phyloP scores from a whole-genome alignment of 805 yeast genomes.

The Saturnispora sanitii region DNA sequence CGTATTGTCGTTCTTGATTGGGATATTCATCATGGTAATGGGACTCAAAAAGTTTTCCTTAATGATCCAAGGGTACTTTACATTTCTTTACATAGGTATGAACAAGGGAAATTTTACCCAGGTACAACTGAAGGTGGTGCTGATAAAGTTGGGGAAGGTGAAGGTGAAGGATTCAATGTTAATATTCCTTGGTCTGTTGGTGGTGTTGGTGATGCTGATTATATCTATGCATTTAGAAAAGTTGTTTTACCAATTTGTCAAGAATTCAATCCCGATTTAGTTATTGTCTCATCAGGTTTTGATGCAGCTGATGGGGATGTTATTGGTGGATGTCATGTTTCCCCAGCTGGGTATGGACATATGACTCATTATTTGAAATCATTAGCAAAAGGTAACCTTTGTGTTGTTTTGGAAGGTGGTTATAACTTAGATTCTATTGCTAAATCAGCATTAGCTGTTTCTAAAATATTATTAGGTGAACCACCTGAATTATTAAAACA shows the following conservation, averaged over 20 bases:
- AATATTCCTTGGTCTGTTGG: conserved; percentile 91
- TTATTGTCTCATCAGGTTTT: conserved; percentile 88
- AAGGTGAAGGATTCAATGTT: conserved; percentile 78
- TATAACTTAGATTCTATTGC: conserved; percentile 89
- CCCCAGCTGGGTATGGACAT: conserved; percentile 93
- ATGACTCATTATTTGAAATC: conserved; percentile 90
- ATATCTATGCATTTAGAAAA: conserved; percentile 79
- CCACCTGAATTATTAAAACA: conserved; percentile 77
- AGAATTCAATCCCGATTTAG: conserved; percentile 89
- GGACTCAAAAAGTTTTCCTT: conserved; percentile 88
- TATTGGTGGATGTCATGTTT: conserved; percentile 91
- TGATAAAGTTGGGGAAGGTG: conserved; percentile 73
- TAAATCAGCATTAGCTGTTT: conserved; percentile 81
- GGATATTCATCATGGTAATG: conserved; percentile 99
- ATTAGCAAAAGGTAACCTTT: conserved; percentile 77
- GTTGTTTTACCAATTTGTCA: conserved; percentile 80
- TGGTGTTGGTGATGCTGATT: conserved; percentile 94
- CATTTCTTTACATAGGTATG: conserved; percentile 87
- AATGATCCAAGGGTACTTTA: conserved; percentile 87
- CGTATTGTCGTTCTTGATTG: conserved; percentile 82
- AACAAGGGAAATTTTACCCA: conserved; percentile 86
- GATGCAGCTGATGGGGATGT: conserved; percentile 99
- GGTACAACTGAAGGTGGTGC: conserved; percentile 82
- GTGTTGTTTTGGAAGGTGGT: conserved; percentile 94
- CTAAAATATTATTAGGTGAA: conserved; percentile 86